Evolutionary conservation across 495 filamentous ascomycete genomes (phyloP), one percentile per base, ranked within the genome.

Genomic region (Letharia columbiana): DNA sequence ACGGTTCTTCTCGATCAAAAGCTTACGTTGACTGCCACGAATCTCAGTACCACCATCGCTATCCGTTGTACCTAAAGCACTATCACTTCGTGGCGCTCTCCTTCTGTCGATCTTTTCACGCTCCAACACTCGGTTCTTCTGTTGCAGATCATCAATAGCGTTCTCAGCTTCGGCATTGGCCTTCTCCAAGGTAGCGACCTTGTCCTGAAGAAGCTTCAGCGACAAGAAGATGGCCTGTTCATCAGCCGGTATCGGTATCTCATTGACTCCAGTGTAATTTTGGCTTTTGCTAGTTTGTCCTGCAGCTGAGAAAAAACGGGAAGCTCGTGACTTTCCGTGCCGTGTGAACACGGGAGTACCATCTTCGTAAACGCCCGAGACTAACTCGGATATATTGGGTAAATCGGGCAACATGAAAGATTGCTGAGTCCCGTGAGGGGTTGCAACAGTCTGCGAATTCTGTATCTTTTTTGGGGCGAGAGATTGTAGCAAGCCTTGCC

Each of bases 181-280:
- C 67, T 78, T 77, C 72, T 91, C 86, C 37, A 90, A 70, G 59
- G 82, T 77, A 0, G 80, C 76, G 28, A 90, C 84, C 70, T 87
- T 87, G 37, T 89, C 86, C 71, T 90, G 81, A 7, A 91, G 79
- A 6, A 88, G 76, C 62, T 85, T 80, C 54, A 91, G 77, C 9
- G 86, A 86, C n/a, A 87, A 81, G 67, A 87, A 84, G 56, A 90
- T 77, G 39, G 84, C 86, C 67, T 88, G 86, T 68, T 89, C 87
- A 63, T 91, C 87, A 41, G 83, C 80, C 15, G 87, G 86, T 56
- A 90, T 79, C 0, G 85, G 82, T n/a, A 89, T 78, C 31, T 84
- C 81, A 44, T 71, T 69, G 41, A 80, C 81, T 42, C 71, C 75
- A 52, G 50, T 68, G 39, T 66, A 56, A 31, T 40, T 13, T 60